phyloP scores from a whole-genome alignment of 768 basidiomycete genomes.

The Fibroporia radiculosa region DNA sequence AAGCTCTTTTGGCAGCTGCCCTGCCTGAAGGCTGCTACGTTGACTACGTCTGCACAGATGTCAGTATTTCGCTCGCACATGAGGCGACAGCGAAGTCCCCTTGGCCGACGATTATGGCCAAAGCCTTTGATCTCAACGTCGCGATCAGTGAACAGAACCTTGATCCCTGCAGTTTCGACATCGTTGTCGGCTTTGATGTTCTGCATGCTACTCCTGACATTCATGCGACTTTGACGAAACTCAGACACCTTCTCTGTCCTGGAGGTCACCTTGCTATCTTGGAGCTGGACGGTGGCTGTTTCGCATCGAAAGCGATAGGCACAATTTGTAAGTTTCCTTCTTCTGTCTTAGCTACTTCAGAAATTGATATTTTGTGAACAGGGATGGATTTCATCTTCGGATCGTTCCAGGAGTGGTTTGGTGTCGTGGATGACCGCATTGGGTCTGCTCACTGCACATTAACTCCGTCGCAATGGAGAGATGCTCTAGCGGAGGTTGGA shows the following conservation, averaged over 20 bases:
- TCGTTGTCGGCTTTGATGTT: slow-evolving; percentile 13
- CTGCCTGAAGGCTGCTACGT: slow-evolving; percentile 7
- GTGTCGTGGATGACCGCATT: slow-evolving; percentile 7
- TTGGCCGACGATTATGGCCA: slow-evolving; percentile 11
- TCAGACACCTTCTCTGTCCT: slow-evolving; percentile 12
- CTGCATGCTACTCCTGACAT: slow-evolving; percentile 12
- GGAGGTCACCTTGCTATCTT: slow-evolving; percentile 11
- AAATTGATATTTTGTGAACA: slow-evolving; percentile 2
- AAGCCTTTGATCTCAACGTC: slow-evolving; percentile 10
- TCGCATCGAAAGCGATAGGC: slow-evolving; percentile 2
- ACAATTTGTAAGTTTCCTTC: slow-evolving; percentile 9
- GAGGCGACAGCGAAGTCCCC: slow-evolving; percentile 11
- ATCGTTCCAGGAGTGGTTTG: slow-evolving; percentile 14
- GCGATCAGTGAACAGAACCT: slow-evolving; percentile 10
- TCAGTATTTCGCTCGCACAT: slow-evolving; percentile 10
- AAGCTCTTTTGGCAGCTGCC: slow-evolving; percentile 12
- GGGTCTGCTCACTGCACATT: slow-evolving; percentile 1
- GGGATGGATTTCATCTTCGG: slow-evolving; percentile 10
- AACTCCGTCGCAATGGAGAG: slow-evolving; percentile 2
- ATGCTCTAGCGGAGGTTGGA: neutral
- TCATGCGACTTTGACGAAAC: slow-evolving; percentile 1
- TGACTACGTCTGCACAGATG: slow-evolving; percentile 14
- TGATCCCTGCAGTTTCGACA: slow-evolving; percentile 9
- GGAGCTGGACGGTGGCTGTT: slow-evolving; percentile 12
- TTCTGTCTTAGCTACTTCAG: neutral